A percentile compares a stretch with the other conserved stretches of the same genome.
Evolutionary conservation across 2,329 filamentous ascomycete genomes (phyloP).

Genomic region (Lasiodiplodia theobromae): DNA sequence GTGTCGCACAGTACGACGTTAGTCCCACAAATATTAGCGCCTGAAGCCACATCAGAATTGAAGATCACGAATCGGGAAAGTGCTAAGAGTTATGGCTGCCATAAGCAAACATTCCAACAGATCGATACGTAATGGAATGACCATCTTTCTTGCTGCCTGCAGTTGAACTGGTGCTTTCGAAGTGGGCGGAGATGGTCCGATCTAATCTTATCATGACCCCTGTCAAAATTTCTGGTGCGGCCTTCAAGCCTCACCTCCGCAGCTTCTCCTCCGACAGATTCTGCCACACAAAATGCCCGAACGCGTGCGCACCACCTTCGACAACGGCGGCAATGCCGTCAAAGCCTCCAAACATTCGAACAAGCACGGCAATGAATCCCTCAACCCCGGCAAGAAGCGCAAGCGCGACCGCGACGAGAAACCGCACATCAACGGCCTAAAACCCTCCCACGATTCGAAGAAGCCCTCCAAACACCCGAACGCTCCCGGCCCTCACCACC

Average conservation of each 20-base stretch:
- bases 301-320: slow-evolving; percentile 50
- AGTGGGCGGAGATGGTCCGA: not conserved
- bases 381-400: slow-evolving; percentile 41
- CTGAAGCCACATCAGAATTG: no score
- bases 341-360: slow-evolving; percentile 29
- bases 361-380: slow-evolving; percentile 1
- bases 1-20: no score
- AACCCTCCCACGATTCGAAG: slow-evolving; percentile 1
- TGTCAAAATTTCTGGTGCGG: slow-evolving; percentile 28
- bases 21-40: no score
- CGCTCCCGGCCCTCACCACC: not conserved
- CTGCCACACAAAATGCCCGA: slow-evolving; percentile 49
- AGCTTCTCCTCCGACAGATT: not conserved
- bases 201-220: slow-evolving; percentile 29
- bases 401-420: slow-evolving; percentile 37
- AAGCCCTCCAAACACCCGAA: not conserved
- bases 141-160: no score
- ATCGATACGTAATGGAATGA: no score
- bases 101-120: no score
- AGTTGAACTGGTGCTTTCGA: no score
- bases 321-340: slow-evolving; percentile 36
- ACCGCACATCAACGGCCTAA: not conserved
- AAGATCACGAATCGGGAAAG: no score
- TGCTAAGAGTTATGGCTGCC: no score
- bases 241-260: slow-evolving; percentile 12